These are phyloP conservation scores for Kregervanrija pseudodelftensis DNA, from an alignment of 805 yeast genomes.

Conservation along the genomic window DNA sequence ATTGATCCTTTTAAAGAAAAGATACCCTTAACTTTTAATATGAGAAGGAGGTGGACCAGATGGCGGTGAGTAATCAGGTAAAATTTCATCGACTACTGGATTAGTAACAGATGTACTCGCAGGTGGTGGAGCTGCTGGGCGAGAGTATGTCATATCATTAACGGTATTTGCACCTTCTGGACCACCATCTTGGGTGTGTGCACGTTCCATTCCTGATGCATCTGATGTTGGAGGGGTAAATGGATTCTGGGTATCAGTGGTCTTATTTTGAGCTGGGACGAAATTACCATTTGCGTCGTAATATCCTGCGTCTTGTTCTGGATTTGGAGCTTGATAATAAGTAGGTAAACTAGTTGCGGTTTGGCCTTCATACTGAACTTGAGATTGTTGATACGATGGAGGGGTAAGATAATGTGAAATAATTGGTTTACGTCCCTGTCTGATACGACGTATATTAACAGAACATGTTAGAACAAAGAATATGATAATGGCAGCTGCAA, in stretches of 20 bases:
- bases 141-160: no score
- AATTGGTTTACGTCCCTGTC: constrained; percentile 52
- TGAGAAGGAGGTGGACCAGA: constrained; percentile 5
- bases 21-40: neutral
- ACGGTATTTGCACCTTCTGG: constrained; percentile 4
- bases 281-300: constrained; percentile 59
- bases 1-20: no score
- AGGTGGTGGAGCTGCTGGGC: neutral
- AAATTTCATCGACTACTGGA: neutral
- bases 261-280: constrained; percentile 17
- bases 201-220: neutral
- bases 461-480: constrained; percentile 45
- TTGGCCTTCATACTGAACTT: constrained; percentile 36
- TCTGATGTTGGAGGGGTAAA: neutral
- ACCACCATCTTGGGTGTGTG: constrained; percentile 1
- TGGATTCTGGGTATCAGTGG: neutral
- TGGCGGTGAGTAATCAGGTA: constrained; percentile 2
- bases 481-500: constrained; percentile 40
- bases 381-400: constrained; percentile 65
- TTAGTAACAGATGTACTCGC: neutral
- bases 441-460: constrained; percentile 46
- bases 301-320: constrained; percentile 65
- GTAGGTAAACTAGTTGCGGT: constrained; percentile 43
- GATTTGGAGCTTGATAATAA: constrained; percentile 59
- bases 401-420: constrained; percentile 53